Conservation (phyloP, 495 filamentous ascomycete genomes). For the Hypoxylon fuscum region DNA sequence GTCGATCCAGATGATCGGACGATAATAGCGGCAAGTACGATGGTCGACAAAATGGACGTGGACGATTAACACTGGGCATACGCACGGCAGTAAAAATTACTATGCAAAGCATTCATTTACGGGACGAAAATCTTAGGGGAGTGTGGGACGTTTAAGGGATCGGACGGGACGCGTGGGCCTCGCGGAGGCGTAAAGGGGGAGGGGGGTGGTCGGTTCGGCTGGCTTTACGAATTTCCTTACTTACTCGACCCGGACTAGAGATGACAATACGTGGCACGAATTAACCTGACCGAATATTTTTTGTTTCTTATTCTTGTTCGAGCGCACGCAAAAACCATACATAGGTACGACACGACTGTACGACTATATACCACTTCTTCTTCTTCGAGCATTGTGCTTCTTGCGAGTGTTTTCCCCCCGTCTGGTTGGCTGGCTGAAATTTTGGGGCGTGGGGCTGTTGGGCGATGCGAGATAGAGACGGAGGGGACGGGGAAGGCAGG, state of each 20-base stretch:
- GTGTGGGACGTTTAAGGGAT: constrained; percentile 4
- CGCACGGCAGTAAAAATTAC: constrained; percentile 4
- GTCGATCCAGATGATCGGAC: constrained; percentile 30
- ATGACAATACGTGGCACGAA: constrained; percentile 28
- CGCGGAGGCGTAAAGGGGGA: not conserved
- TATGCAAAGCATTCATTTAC: constrained; percentile 9
- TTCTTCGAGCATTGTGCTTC: constrained; percentile 27
- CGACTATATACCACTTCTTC: constrained; percentile 34
- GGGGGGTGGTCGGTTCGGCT: not conserved
- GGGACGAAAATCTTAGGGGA: not conserved
- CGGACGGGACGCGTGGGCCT: not conserved
- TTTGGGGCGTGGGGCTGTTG: constrained; percentile 6
- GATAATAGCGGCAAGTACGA: constrained; percentile 43
- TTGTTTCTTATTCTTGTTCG: constrained; percentile 14
- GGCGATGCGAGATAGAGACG: constrained; percentile 11
- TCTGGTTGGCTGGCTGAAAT: constrained; percentile 13
- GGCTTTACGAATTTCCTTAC: constrained; percentile 35
- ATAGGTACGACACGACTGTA: constrained; percentile 41
- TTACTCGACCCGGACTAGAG: constrained; percentile 14
- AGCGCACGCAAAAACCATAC: constrained; percentile 26
- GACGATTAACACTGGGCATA: constrained; percentile 35
- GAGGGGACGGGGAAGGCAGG: not conserved
- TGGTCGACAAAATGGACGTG: constrained; percentile 49
- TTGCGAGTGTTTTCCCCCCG: not conserved
- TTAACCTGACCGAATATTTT: constrained; percentile 26